These are phyloP conservation scores for Macadamia tetraphylla DNA, from an alignment of 164 flowering plant species.

Conservation along the genomic window DNA sequence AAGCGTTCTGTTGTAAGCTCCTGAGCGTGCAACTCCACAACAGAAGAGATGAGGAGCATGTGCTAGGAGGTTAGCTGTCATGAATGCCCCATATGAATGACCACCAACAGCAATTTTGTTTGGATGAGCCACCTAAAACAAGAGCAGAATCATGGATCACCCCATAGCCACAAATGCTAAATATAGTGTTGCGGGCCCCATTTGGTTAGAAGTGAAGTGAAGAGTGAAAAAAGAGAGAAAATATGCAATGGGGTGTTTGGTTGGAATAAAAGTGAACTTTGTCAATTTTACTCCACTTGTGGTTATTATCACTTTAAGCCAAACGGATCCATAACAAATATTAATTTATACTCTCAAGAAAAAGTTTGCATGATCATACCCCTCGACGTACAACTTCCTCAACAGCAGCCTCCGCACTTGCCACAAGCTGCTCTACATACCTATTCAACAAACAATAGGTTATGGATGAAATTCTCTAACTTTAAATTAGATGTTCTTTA, in stretches of 20 bases:
- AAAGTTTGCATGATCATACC: slow-evolving; percentile 36
- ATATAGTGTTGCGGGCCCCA: neutral
- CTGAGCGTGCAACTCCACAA: slow-evolving; percentile 97
- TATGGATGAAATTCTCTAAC: neutral
- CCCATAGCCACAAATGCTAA: neutral
- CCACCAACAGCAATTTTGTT: slow-evolving; percentile 95
- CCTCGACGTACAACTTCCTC: slow-evolving; percentile 90
- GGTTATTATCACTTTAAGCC: neutral
- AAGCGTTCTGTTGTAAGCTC: slow-evolving; percentile 96
- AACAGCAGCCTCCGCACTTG: slow-evolving; percentile 98
- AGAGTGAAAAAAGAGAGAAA: too few species aligned
- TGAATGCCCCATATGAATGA: slow-evolving; percentile 98
- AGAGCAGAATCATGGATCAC: slow-evolving; percentile 11
- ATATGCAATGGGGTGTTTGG: too few species aligned
- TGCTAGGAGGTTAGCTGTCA: slow-evolving; percentile 96
- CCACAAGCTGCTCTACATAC: slow-evolving; percentile 90
- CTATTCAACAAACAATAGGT: slow-evolving; percentile 29
- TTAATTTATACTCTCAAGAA: neutral
- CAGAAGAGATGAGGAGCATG: slow-evolving; percentile 97
- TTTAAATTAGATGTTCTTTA: neutral
- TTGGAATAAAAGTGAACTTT: too few species aligned
- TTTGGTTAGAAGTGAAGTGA: too few species aligned
- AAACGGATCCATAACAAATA: neutral
- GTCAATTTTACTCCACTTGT: too few species aligned
- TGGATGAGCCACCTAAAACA: slow-evolving; percentile 86